Evolutionary conservation across 257 asterid species (phyloP).

Genomic region (Primulina eburnea): DNA sequence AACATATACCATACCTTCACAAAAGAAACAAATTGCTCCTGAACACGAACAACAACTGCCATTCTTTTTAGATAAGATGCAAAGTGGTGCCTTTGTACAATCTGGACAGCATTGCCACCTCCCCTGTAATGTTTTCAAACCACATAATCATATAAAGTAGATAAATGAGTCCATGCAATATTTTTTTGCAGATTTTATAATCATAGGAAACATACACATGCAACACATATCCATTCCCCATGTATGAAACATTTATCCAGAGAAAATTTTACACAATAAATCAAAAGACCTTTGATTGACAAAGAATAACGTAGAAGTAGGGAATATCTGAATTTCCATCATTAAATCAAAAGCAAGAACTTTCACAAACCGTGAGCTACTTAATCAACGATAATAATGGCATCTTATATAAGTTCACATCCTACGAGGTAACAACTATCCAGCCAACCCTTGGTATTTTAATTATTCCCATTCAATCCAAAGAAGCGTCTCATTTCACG

Average conservation of each 20-base stretch:
- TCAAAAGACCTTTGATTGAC: neutral
- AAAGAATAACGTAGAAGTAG: neutral
- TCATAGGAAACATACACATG: neutral
- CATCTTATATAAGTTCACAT: neutral
- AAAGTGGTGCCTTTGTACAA: slow-evolving; percentile 96
- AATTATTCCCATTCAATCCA: slow-evolving; percentile 14
- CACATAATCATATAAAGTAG: slow-evolving; percentile 9
- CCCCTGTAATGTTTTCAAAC: slow-evolving; percentile 63
- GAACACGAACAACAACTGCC: slow-evolving; percentile 93
- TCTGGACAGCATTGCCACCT: slow-evolving; percentile 78
- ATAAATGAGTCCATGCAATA: slow-evolving; percentile 1
- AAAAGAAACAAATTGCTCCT: slow-evolving; percentile 85
- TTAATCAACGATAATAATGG: neutral
- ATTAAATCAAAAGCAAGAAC: neutral
- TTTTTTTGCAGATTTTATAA: neutral
- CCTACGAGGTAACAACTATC: neutral
- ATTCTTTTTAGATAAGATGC: slow-evolving; percentile 95
- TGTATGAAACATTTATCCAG: slow-evolving; percentile 4
- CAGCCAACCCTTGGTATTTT: neutral
- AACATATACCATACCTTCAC: slow-evolving; percentile 57
- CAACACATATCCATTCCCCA: neutral
- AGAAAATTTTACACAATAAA: neutral
- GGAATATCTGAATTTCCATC: slow-evolving; percentile 4
- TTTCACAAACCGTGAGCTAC: neutral
- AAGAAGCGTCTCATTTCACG: neutral